phyloP scores from a whole-genome alignment of 1,284 basidiomycete species.

The Flammula alnicola region DNA sequence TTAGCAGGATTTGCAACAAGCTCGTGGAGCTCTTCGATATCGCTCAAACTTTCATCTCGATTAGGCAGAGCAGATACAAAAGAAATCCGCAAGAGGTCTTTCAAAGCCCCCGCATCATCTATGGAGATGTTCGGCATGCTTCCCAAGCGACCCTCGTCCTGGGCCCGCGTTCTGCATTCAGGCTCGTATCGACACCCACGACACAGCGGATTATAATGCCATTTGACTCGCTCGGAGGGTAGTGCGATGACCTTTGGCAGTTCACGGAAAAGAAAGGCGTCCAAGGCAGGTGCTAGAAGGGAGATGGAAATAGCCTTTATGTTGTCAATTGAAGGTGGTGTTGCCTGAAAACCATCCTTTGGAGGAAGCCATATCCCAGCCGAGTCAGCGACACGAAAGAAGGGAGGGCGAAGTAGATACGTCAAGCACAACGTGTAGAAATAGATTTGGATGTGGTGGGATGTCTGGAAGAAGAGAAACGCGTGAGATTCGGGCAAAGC shows the following conservation, averaged over 20 bases:
- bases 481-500: not conserved
- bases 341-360: slow-evolving; percentile 35
- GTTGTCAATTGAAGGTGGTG: slow-evolving; percentile 39
- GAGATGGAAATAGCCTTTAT: slow-evolving; percentile 42
- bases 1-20: slow-evolving; percentile 38
- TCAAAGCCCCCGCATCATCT: slow-evolving; percentile 42
- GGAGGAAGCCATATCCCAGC: slow-evolving; percentile 52
- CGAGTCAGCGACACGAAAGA: slow-evolving; percentile 38
- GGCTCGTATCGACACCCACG: slow-evolving; percentile 44
- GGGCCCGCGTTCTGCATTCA: slow-evolving; percentile 41
- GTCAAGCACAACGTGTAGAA: slow-evolving; percentile 51
- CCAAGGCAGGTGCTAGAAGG: slow-evolving; percentile 41
- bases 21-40: slow-evolving; percentile 48
- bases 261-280: slow-evolving; percentile 43
- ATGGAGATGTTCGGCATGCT: slow-evolving; percentile 50
- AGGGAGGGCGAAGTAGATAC: slow-evolving; percentile 39
- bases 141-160: slow-evolving; percentile 42
- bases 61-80: slow-evolving; percentile 17
- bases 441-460: slow-evolving; percentile 55
- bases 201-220: slow-evolving; percentile 54
- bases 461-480: slow-evolving; percentile 48
- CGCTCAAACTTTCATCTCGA: slow-evolving; percentile 28
- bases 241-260: slow-evolving; percentile 43
- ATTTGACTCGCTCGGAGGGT: slow-evolving; percentile 39
- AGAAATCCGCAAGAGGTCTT: slow-evolving; percentile 39